These are phyloP conservation scores for Apiospora marii DNA, from an alignment of 2,329 filamentous ascomycete genomes.

Conservation along the genomic window DNA sequence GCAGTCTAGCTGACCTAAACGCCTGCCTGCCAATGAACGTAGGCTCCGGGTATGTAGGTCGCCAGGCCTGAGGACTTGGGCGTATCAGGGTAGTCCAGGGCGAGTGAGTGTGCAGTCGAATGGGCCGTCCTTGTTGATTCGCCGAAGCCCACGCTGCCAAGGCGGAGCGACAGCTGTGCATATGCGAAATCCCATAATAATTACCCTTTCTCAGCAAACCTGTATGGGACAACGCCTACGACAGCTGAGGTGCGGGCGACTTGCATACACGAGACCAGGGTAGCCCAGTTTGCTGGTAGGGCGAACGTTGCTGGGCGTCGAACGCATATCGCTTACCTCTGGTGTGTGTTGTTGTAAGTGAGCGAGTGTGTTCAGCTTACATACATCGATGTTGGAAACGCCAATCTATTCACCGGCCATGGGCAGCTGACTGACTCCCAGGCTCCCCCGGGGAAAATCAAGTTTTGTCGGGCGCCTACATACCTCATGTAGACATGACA, in stretches of 20 bases:
- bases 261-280: constrained; percentile 11
- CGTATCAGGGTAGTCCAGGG: neutral
- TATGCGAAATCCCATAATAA: neutral
- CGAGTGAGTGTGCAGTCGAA: neutral
- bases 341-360: too few relatives aligned
- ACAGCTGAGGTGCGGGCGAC: neutral
- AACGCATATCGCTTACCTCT: neutral
- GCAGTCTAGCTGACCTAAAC: neutral
- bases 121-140: neutral
- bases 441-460: neutral
- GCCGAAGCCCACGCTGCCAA: neutral
- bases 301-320: neutral
- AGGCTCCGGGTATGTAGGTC: neutral
- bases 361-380: neutral
- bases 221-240: neutral
- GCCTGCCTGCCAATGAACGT: neutral
- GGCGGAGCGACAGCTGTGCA: neutral
- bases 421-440: neutral
- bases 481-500: neutral
- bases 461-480: neutral
- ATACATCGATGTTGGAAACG: too few relatives aligned
- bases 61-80: constrained; percentile 6
- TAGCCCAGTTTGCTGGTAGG: neutral
- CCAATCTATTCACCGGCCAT: neutral
- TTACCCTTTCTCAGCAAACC: neutral